Evolutionary conservation across 345 rosid genomes (phyloP).

Genomic region (Boechera stricta): DNA sequence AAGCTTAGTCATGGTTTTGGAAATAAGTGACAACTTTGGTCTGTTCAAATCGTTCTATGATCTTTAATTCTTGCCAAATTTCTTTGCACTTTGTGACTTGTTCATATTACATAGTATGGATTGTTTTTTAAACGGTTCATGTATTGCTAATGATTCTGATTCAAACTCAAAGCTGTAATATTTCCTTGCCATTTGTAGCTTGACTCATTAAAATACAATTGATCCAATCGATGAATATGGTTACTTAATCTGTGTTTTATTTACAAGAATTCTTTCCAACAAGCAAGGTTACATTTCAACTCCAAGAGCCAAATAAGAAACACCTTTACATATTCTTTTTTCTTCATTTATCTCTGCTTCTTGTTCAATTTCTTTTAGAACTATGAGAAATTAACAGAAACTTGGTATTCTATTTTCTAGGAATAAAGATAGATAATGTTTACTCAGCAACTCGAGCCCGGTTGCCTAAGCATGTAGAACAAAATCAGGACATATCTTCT

Average conservation of each 20-base stretch:
- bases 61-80: no score
- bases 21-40: not conserved
- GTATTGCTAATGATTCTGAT: not conserved
- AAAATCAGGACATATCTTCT: conserved; percentile 44
- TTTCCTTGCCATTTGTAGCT: not conserved
- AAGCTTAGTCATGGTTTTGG: not conserved
- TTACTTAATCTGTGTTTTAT: no score
- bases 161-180: not conserved
- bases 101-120: no score
- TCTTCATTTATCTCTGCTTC: conserved; percentile 4
- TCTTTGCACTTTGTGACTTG: no score
- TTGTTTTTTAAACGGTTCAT: conserved; percentile 17
- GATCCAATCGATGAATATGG: no score
- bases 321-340: not conserved
- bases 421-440: conserved; percentile 33
- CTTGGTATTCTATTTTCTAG: conserved; percentile 9
- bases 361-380: conserved; percentile 5
- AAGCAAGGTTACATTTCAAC: not conserved
- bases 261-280: not conserved
- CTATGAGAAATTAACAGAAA: conserved; percentile 9
- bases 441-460: conserved; percentile 40
- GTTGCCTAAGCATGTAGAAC: conserved; percentile 33
- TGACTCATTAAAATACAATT: no score
- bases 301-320: conserved; percentile 21
- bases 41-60: conserved; percentile 8